Conservation (phyloP, 108 stramenopile genomes). For the Phaeodactylum tricornutum region DNA sequence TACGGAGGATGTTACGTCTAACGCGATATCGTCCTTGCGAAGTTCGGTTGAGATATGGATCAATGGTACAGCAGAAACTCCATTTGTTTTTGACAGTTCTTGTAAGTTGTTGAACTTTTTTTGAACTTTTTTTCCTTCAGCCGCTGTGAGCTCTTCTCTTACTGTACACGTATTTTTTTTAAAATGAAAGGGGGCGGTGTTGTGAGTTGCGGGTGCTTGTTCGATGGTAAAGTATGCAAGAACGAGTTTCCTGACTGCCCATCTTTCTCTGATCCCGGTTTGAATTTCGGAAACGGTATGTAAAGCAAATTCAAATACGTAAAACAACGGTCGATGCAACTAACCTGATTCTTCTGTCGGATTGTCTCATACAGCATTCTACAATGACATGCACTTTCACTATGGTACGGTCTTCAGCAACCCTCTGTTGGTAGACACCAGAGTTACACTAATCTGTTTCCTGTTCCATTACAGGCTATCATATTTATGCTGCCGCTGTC, state of each 20-base stretch:
- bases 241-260: constrained; percentile 84
- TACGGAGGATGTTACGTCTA: constrained; percentile 26
- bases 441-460: neutral
- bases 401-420: constrained; percentile 25
- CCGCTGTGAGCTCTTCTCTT: no score
- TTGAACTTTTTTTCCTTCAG: no score
- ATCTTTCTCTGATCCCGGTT: constrained; percentile 61
- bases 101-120: no score
- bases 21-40: constrained; percentile 40
- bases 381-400: constrained; percentile 95
- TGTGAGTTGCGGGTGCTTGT: constrained; percentile 83
- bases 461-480: no score
- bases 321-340: neutral
- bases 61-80: constrained; percentile 74
- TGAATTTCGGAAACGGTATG: constrained; percentile 83
- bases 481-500: constrained; percentile 88
- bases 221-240: constrained; percentile 47
- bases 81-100: constrained; percentile 76
- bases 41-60: constrained; percentile 80
- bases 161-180: no score
- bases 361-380: constrained; percentile 33
- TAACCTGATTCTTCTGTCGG: neutral
- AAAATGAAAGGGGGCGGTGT: constrained; percentile 84
- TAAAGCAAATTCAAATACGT: neutral
- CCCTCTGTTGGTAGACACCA: no score